Evolutionary conservation across 805 yeast species (phyloP).

Genomic region (Metschnikowia aberdeeniae): DNA sequence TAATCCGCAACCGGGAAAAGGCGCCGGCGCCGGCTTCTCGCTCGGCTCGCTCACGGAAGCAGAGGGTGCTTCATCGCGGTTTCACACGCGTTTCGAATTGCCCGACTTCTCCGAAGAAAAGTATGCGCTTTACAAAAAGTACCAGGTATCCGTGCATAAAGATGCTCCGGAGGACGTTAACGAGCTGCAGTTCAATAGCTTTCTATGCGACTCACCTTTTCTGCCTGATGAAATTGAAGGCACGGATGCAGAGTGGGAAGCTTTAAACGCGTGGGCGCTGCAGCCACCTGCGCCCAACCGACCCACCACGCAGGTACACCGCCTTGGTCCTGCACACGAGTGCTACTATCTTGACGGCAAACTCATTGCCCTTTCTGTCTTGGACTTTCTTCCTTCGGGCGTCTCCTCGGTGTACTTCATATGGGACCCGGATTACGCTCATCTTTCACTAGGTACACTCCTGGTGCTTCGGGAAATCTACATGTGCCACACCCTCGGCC

Average conservation of each 20-base stretch:
- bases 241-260: conserved; percentile 32
- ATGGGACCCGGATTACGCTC: conserved; percentile 78
- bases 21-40: neutral
- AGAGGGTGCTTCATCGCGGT: conserved; percentile 33
- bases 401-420: conserved; percentile 83
- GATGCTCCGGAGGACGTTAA: conserved; percentile 50
- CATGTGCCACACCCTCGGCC: conserved; percentile 42
- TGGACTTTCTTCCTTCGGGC: conserved; percentile 72
- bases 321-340: conserved; percentile 71
- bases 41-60: conserved; percentile 30
- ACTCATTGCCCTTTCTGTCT: conserved; percentile 69
- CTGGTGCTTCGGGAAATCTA: conserved; percentile 70
- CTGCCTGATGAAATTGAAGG: conserved; percentile 22
- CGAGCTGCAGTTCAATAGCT: conserved; percentile 50
- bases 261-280: conserved; percentile 40
- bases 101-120: conserved; percentile 54
- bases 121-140: conserved; percentile 56
- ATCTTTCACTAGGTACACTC: conserved; percentile 69
- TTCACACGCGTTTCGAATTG: conserved; percentile 49
- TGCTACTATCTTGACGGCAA: conserved; percentile 62
- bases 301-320: neutral
- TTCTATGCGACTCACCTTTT: conserved; percentile 71
- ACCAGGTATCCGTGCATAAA: conserved; percentile 68
- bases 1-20: neutral
- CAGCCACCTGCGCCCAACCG: conserved; percentile 8